Conservation (phyloP, 768 basidiomycete species). For the Cyathus striatus region DNA sequence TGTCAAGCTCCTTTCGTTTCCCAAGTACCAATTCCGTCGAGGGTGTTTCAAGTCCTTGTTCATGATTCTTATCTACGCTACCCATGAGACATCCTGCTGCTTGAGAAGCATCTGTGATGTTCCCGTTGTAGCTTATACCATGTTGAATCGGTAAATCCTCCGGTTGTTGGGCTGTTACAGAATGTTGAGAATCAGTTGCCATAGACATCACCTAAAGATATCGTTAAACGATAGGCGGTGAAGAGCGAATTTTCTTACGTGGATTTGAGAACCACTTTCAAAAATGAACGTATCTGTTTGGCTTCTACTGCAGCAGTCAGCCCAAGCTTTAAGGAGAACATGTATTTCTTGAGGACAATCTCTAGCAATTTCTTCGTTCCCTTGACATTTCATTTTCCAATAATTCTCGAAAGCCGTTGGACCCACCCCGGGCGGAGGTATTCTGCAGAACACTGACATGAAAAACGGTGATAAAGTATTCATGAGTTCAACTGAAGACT, state of each 20-base stretch:
- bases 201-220: constrained; percentile 2
- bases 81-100: not conserved
- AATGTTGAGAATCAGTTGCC: constrained; percentile 5
- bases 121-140: not conserved
- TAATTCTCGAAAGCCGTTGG: constrained; percentile 50
- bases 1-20: too few species aligned
- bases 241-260: not conserved
- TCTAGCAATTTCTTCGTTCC: constrained; percentile 25
- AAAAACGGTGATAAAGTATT: constrained; percentile 39
- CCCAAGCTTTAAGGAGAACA: constrained; percentile 38
- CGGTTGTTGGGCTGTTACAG: too few species aligned
- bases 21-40: too few species aligned
- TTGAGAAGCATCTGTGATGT: not conserved
- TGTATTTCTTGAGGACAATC: constrained; percentile 38
- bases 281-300: constrained; percentile 38
- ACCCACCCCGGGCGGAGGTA: constrained; percentile 37
- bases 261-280: not conserved
- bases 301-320: constrained; percentile 43
- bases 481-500: constrained; percentile 36
- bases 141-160: not conserved
- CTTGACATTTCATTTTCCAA: constrained; percentile 54
- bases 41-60: not conserved
- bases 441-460: constrained; percentile 38
- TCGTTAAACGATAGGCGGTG: not conserved
- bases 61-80: not conserved